Evolutionary conservation across 805 yeast genomes (phyloP), one percentile per base, ranked within the genome.

Genomic region (Candida tallmaniae): DNA sequence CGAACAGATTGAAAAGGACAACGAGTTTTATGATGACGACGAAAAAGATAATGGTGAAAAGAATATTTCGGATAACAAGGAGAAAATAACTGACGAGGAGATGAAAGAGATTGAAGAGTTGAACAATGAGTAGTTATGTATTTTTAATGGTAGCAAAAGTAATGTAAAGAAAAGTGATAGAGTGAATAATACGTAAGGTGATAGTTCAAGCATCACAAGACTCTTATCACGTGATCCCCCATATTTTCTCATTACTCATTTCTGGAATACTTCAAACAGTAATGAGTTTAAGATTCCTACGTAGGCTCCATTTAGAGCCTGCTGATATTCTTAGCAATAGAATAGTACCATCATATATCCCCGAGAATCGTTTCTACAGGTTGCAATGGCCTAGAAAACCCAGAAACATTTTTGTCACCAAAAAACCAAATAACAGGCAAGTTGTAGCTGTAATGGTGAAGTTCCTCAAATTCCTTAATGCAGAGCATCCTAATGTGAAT

Each of bases 11-110:
- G 83, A 77, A 45, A 80, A 80, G 2, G 83, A 73, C 31, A 81
- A 79, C 49, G 97, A 90, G 60, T 84, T 78, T 52, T 88, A 80
- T 52, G 86, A 80, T 35, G 75, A 70, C 38, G 81, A 76, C 28
- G 78, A 73, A 42, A 67, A 65, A 42, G 73, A 65, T 33, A 42
- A 40, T 28, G 68, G 59, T 9, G 69, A 65, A 26, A 49, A 45
- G 31, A 53, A 62, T 40, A 49, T 60, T 19, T 47, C 27, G 19
- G 31, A 39, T 1, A 26, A 29, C 24, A 27, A 23, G 31, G 32
- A 17, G n/a, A 29, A 35, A 38, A 40, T 64, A 34, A 63, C 71
- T 3, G 66, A 54, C 14, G 64, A 54, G 20, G 71, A 65, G 42
- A 36, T 55, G 54, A 50, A 48, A 29, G 67, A 65, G 47, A 62